These are phyloP conservation scores for Zizania palustris DNA, from an alignment of 202 grass and related monocot genomes.

Conservation along the genomic window DNA sequence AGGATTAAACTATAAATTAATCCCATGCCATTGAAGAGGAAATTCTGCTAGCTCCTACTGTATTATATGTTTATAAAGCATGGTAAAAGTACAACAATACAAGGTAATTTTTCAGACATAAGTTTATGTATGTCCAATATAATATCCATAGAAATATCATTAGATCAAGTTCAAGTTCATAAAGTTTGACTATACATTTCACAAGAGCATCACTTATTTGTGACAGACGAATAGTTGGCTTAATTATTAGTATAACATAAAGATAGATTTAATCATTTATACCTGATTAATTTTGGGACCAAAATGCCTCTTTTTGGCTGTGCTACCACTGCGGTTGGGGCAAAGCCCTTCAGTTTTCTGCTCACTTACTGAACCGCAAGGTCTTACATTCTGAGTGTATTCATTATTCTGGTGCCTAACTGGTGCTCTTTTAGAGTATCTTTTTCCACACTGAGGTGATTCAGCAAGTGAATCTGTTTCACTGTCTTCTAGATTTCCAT, in stretches of 20 bases:
- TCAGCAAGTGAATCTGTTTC: slow-evolving; percentile 49
- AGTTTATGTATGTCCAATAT: background rate
- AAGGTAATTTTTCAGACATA: background rate
- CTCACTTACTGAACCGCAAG: slow-evolving; percentile 33
- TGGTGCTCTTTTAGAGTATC: slow-evolving; percentile 34
- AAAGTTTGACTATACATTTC: background rate
- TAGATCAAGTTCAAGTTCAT: background rate
- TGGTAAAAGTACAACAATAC: background rate
- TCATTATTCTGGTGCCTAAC: slow-evolving; percentile 39
- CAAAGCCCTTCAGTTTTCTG: slow-evolving; percentile 36
- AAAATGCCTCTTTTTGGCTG: slow-evolving; percentile 42
- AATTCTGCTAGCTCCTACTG: background rate
- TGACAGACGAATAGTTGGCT: slow-evolving; percentile 9
- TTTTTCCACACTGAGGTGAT: slow-evolving; percentile 35
- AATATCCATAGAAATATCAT: background rate
- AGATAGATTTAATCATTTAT: slow-evolving; percentile 22
- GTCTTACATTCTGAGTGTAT: slow-evolving; percentile 28
- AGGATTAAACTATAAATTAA: background rate
- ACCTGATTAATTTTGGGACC: slow-evolving; percentile 59
- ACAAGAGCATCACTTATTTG: background rate
- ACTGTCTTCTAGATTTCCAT: slow-evolving; percentile 52
- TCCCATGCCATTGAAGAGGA: background rate
- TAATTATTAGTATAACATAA: slow-evolving; percentile 22
- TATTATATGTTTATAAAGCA: background rate
- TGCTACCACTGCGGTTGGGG: slow-evolving; percentile 45